These are phyloP conservation scores for Podila clonocystis DNA, from an alignment of 192 early-diverging fungal species.

Conservation along the genomic window DNA sequence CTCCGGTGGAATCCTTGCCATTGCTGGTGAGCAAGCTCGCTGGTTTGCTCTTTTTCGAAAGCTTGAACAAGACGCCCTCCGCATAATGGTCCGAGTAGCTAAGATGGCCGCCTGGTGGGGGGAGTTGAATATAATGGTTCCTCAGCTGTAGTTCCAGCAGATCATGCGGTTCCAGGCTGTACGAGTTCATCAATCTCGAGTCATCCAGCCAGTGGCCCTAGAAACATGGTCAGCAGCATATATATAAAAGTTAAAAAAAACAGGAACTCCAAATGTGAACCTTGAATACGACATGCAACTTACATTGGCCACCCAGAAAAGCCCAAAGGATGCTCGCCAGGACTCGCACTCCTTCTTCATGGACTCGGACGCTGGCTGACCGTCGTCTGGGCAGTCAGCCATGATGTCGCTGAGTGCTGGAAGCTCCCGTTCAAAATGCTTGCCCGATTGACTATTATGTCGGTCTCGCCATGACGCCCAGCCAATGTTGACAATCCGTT, in stretches of 20 bases:
- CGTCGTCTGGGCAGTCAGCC: slow-evolving; percentile 2
- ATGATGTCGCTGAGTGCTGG: slow-evolving; percentile 19
- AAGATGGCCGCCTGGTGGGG: slow-evolving; percentile 14
- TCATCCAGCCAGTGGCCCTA: slow-evolving; percentile 50
- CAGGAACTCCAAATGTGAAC: not conserved
- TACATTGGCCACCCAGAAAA: slow-evolving; percentile 49
- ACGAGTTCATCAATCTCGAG: slow-evolving; percentile 44
- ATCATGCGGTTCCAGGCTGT: slow-evolving; percentile 27
- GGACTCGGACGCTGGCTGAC: not conserved
- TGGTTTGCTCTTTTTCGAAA: slow-evolving; percentile 41
- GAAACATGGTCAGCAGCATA: not conserved
- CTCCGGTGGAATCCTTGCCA: slow-evolving; percentile 22
- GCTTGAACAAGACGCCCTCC: slow-evolving; percentile 35
- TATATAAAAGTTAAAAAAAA: not conserved
- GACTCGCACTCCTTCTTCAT: slow-evolving; percentile 22
- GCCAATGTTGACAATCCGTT: not conserved
- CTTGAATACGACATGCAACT: not conserved
- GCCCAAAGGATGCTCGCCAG: slow-evolving; percentile 35
- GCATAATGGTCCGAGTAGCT: slow-evolving; percentile 43
- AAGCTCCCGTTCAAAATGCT: slow-evolving; percentile 6
- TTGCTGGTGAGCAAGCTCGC: slow-evolving; percentile 25
- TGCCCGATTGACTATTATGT: slow-evolving; percentile 28
- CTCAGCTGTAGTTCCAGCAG: slow-evolving; percentile 34
- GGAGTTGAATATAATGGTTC: slow-evolving; percentile 38
- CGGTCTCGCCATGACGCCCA: slow-evolving; percentile 39